Evolutionary conservation across 1,139 yeast genomes (phyloP), one percentile per base, ranked within the genome.

Genomic region (Yamadazyma conglobata): DNA sequence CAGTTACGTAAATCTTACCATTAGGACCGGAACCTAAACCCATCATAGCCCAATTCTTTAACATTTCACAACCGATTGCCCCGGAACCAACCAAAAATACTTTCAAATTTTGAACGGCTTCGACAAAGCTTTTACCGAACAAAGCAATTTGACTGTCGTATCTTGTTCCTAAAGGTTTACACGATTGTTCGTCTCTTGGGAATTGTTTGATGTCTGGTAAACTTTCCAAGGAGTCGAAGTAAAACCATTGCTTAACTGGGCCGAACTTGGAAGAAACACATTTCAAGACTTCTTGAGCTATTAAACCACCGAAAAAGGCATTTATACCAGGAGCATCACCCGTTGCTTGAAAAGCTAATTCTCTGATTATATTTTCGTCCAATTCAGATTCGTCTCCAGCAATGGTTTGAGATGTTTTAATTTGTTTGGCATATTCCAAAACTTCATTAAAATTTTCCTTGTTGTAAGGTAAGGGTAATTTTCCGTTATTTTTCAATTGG

Each of bases 31-130:
- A 71, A 19, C 95, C 97, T 35, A 91, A 67, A 28, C 99, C 98
- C 79, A 89, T 74, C 76, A 91, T 73, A 6, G 98, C 96, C 97
- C 97, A 91, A 54, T 88, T 89, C 62, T 91, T 91, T 52, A 91
- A 71, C 93, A 93, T 91, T 64, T 91, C 99, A 64, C 99, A 91
- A 28, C 99, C 99, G 68, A 91, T 91, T 22, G 99, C 99, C 54
- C 99, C 99, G 2, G 97, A 78, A 30, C 99, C 99, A 24, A 91
- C 98, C 44, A 91, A 68, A 58, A 91, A 91, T 4, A 89, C 87
- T 52, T 76, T 82, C 43, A 85, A 65, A 56, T 89, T 86, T 26
- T 86, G 76, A 39, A 91, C 61, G 30, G 65, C 67, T 47, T 82
- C 77, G 51, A 86, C 91, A 63, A 76, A 87, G 24, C 76, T 75